These are phyloP conservation scores for Clonostachys solani DNA, from an alignment of 2,329 filamentous ascomycete genomes.

Conservation along the genomic window DNA sequence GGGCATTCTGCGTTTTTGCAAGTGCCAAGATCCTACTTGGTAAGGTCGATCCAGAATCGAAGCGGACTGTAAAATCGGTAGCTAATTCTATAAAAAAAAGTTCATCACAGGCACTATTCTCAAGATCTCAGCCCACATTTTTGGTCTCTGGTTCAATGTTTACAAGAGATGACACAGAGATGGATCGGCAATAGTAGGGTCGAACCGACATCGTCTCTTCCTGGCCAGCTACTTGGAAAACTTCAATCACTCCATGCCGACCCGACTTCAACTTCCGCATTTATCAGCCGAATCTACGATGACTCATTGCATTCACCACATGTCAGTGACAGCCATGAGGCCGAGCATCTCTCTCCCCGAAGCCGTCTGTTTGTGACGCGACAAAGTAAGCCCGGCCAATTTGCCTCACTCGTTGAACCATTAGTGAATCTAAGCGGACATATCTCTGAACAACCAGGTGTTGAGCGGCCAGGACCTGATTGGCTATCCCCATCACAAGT, in stretches of 20 bases:
- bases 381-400: background rate
- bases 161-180: slow-evolving; percentile 20
- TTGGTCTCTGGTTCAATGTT: slow-evolving; percentile 16
- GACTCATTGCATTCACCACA: slow-evolving; percentile 5
- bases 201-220: slow-evolving; percentile 5
- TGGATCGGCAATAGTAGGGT: slow-evolving; percentile 11
- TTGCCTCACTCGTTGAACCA: too few relatives aligned
- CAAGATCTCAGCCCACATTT: slow-evolving; percentile 14
- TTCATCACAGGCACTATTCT: slow-evolving; percentile 19
- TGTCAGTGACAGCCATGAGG: slow-evolving; percentile 3
- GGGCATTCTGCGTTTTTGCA: slow-evolving; percentile 40
- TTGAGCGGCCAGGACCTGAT: background rate
- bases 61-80: too few relatives aligned
- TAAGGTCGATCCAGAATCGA: background rate
- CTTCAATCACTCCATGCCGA: background rate
- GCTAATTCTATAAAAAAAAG: slow-evolving; percentile 1
- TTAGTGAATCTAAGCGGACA: too few relatives aligned
- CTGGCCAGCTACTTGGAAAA: slow-evolving; percentile 12
- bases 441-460: too few relatives aligned
- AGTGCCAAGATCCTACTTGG: slow-evolving; percentile 34
- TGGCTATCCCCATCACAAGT: too few relatives aligned
- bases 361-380: background rate
- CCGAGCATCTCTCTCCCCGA: slow-evolving; percentile 10
- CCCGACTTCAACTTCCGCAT: too few relatives aligned
- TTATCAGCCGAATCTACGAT: background rate